These are phyloP conservation scores for Fragilaria radians DNA, from an alignment of 108 stramenopile genomes.

Conservation along the genomic window DNA sequence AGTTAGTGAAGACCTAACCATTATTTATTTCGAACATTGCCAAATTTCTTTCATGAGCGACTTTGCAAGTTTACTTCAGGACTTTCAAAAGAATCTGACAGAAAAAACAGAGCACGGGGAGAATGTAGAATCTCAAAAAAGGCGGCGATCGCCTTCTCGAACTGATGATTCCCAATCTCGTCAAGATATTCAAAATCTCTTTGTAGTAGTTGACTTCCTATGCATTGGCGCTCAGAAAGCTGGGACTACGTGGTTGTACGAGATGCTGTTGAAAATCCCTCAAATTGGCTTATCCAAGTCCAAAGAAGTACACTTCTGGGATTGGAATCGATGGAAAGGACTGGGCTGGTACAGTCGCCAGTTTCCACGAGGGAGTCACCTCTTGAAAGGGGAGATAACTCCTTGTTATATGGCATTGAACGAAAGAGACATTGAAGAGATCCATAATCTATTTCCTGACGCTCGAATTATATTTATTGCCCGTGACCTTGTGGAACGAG, in stretches of 20 bases:
- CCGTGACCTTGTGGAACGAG: constrained; percentile 41
- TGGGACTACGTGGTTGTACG: constrained; percentile 54
- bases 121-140: background rate
- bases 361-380: constrained; percentile 13
- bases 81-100: constrained; percentile 1
- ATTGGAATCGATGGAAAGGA: constrained; percentile 46
- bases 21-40: too few species aligned
- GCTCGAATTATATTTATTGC: constrained; percentile 39
- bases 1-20: too few species aligned
- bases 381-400: constrained; percentile 36
- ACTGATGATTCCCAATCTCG: background rate
- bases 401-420: constrained; percentile 38
- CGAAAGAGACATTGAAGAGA: constrained; percentile 23
- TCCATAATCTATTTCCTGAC: constrained; percentile 23
- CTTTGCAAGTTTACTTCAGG: constrained; percentile 2
- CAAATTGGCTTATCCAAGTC: constrained; percentile 20
- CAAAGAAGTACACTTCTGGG: constrained; percentile 63
- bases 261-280: constrained; percentile 23
- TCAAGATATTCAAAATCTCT: constrained; percentile 7
- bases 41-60: too few species aligned
- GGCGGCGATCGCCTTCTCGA: background rate
- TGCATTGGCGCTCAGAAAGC: constrained; percentile 55
- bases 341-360: constrained; percentile 46
- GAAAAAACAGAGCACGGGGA: background rate
- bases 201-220: constrained; percentile 15